Percentiles rank a stretch among this genome's conserved stretches.
phyloP scores from a whole-genome alignment of 2,329 filamentous ascomycete species.

The Botrytis fabae region DNA sequence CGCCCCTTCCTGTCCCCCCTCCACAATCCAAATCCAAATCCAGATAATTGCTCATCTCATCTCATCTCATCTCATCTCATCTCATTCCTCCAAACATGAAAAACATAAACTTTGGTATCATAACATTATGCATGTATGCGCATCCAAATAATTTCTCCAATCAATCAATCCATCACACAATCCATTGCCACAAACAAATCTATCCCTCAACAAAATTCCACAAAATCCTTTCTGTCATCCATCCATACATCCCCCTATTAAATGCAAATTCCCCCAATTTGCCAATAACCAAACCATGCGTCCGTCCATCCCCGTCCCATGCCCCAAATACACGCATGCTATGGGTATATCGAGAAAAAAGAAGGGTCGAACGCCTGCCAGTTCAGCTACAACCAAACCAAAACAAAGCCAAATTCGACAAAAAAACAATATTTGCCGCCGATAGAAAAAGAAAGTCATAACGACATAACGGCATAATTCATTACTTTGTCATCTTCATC shows the following conservation, averaged over 20 bases:
- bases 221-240: background rate
- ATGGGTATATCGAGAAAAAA: constrained; percentile 3
- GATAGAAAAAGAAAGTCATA: constrained; percentile 17
- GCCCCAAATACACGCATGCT: background rate
- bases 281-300: background rate
- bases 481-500: constrained; percentile 14
- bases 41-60: background rate
- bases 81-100: background rate
- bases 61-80: background rate
- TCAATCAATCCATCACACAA: background rate
- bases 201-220: background rate
- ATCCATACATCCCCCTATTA: background rate
- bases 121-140: background rate
- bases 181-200: background rate
- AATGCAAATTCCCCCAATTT: background rate
- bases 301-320: background rate
- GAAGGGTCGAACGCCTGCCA: constrained; percentile 9
- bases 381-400: background rate
- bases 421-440: background rate
- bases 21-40: background rate
- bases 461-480: constrained; percentile 18
- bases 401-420: background rate
- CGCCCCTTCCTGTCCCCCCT: background rate
- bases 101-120: constrained; percentile 9
- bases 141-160: background rate